Evolutionary conservation across 2,329 filamentous ascomycete species (phyloP), one percentile per base, ranked within the genome.

Genomic region (Aureobasidium sp.): DNA sequence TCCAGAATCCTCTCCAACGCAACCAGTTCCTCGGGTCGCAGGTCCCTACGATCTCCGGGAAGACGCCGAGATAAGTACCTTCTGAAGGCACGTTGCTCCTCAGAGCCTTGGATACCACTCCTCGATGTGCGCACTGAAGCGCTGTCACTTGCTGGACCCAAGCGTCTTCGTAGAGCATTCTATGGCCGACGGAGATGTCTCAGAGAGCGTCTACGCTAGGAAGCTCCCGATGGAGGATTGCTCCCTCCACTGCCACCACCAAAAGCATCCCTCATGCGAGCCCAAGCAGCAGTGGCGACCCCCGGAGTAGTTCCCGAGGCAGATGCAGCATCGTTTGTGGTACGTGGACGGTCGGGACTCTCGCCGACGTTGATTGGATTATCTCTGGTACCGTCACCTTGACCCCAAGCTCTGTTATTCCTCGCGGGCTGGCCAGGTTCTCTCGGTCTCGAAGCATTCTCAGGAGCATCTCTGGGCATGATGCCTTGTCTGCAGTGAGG

Each of bases 401-500:
- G 60, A 21, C 64, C 64, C 59, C 63, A 61, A 42, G 44, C 58
- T 58, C 61, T 63, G 50, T 73, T 67, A 59, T 73, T 64, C 47
- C 68, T 61, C 5, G 71, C 70, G 21, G 67, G 67, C 59, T 73
- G 66, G 30, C 62, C 63, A 7, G 70, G 66, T 36, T 67, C 62
- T 27, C 69, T 66, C 5, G 68, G 60, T 16, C 66, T 64, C 36
- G 66, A 63, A 6, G 63, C 48, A 36, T 64, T 59, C 8, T 62
- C 61, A 6, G 58, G 34, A 25, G 39, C 67, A 25, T 71, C 69
- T 53, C 69, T 69, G 1, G 72, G 68, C 16, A 82, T 77, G 64
- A 81, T 80, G 13, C 78, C 75, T 64, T 78, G 82, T 42, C 89
- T 82, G 70, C 89, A 93, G 59, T 91, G 87, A 1, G 93, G 93